Conservation (phyloP, 148 eudicot genomes). For the Heliosperma pusillum region DNA sequence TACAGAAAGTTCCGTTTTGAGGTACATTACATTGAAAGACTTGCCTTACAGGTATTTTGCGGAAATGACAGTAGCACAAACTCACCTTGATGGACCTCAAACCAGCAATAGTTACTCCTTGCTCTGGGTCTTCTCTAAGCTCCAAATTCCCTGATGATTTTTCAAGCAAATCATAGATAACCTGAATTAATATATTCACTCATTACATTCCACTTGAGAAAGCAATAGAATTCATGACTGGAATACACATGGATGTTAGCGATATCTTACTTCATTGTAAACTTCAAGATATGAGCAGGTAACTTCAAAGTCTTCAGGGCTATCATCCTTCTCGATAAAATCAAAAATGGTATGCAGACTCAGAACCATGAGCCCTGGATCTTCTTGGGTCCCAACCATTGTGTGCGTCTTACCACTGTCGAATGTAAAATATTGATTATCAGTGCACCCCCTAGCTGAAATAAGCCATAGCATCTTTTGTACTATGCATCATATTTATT, state of each 20-base stretch:
- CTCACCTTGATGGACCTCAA: slow-evolving; percentile 73
- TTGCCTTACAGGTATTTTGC: slow-evolving; percentile 1
- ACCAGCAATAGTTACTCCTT: slow-evolving; percentile 77
- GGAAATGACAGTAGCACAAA: neutral
- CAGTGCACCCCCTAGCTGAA: neutral
- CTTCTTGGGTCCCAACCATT: slow-evolving; percentile 73
- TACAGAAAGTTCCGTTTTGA: neutral
- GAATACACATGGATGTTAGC: neutral
- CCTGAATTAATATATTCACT: slow-evolving; percentile 40
- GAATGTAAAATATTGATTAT: slow-evolving; percentile 11
- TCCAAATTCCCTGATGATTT: slow-evolving; percentile 83
- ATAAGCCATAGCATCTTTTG: neutral
- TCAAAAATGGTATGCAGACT: slow-evolving; percentile 73
- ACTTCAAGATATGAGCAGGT: slow-evolving; percentile 88
- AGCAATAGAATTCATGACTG: slow-evolving; percentile 4
- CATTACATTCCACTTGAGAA: slow-evolving; percentile 13
- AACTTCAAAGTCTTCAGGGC: slow-evolving; percentile 59
- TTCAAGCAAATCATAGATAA: slow-evolving; percentile 89
- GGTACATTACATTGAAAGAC: neutral
- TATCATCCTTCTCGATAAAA: slow-evolving; percentile 49
- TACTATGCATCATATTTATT: neutral
- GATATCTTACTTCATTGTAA: slow-evolving; percentile 68
- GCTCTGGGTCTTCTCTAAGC: slow-evolving; percentile 81
- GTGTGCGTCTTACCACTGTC: slow-evolving; percentile 84
- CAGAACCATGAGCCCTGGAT: slow-evolving; percentile 89